phyloP scores from a whole-genome alignment of 2,329 filamentous ascomycete genomes.

The Immersiporthe knoxdaviesiana region DNA sequence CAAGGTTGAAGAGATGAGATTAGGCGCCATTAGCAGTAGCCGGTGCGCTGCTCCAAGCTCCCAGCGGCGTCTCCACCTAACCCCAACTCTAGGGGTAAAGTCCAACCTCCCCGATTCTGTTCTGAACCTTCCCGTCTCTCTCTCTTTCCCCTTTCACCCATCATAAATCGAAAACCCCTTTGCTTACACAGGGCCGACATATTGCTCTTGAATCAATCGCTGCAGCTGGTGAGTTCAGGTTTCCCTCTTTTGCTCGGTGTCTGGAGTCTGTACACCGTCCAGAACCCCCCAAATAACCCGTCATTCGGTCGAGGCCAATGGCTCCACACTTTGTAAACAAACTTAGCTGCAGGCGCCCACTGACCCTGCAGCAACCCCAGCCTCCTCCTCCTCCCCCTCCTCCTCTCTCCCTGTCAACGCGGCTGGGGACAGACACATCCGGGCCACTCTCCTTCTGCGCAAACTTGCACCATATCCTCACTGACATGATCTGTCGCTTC shows the following conservation, averaged over 20 bases:
- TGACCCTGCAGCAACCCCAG: slow-evolving; percentile 28
- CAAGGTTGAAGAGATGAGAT: slow-evolving; percentile 5
- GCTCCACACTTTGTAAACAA: slow-evolving; percentile 29
- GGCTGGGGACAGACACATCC: slow-evolving; percentile 4
- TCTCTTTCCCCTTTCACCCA: slow-evolving; percentile 17
- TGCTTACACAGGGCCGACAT: not conserved
- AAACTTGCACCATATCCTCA: slow-evolving; percentile 19
- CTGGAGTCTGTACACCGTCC: not conserved
- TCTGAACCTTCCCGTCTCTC: slow-evolving; percentile 13
- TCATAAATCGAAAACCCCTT: not conserved
- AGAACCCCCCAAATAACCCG: not conserved
- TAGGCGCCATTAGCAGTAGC: slow-evolving; percentile 15
- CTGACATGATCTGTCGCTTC: slow-evolving; percentile 36
- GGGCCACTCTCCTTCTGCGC: slow-evolving; percentile 17
- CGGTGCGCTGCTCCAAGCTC: slow-evolving; percentile 16
- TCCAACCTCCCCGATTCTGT: slow-evolving; percentile 29
- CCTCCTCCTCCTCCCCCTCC: slow-evolving; percentile 12
- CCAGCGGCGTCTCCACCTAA: slow-evolving; percentile 19
- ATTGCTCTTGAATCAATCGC: slow-evolving; percentile 8
- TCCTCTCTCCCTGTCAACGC: no score
- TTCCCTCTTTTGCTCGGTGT: not conserved
- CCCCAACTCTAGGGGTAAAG: slow-evolving; percentile 25
- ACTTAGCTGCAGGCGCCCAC: slow-evolving; percentile 21
- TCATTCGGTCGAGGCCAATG: slow-evolving; percentile 6
- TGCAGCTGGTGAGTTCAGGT: slow-evolving; percentile 22